Evolutionary conservation across 116 monocot genomes (phyloP).

Genomic region (Phalaenopsis hybrid): DNA sequence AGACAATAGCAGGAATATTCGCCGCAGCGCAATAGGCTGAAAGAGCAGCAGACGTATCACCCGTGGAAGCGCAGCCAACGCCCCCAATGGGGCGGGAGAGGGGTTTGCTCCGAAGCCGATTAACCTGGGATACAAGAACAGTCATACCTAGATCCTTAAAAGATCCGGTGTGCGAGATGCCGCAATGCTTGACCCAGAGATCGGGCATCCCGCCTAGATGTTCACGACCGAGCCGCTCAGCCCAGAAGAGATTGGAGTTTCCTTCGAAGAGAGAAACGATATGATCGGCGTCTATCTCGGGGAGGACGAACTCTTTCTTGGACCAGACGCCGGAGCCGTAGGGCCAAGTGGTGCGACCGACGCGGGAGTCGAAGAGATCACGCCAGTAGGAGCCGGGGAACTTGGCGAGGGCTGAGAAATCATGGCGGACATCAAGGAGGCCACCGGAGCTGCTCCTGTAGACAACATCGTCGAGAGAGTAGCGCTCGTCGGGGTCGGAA

Average conservation of each 20-base stretch:
- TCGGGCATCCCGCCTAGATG: constrained; percentile 76
- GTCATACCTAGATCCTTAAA: constrained; percentile 99
- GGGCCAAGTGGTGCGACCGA: constrained; percentile 82
- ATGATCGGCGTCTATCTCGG: constrained; percentile 71
- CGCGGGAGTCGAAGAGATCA: constrained; percentile 71
- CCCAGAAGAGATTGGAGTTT: constrained; percentile 97
- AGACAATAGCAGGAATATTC: constrained; percentile 77
- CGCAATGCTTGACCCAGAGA: constrained; percentile 97
- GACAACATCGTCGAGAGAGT: constrained; percentile 90
- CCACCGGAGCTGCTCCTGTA: constrained; percentile 77
- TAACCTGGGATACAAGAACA: constrained; percentile 83
- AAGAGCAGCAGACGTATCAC: constrained; percentile 88
- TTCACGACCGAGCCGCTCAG: constrained; percentile 76
- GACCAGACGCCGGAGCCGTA: constrained; percentile 97
- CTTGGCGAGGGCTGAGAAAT: constrained; percentile 51
- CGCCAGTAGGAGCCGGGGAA: constrained; percentile 77
- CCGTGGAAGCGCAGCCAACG: constrained; percentile 94
- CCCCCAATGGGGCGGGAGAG: constrained; percentile 67
- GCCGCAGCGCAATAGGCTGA: constrained; percentile 94
- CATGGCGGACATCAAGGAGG: constrained; percentile 85
- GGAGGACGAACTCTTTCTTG: constrained; percentile 94
- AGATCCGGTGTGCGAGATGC: constrained; percentile 88
- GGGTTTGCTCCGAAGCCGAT: constrained; percentile 56
- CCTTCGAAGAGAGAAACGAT: constrained; percentile 94
- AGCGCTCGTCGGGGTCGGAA: constrained; percentile 35